Evolutionary conservation across 2,329 filamentous ascomycete species (phyloP), one percentile per base, ranked within the genome.

Genomic region (Exutisphaerella laricina): DNA sequence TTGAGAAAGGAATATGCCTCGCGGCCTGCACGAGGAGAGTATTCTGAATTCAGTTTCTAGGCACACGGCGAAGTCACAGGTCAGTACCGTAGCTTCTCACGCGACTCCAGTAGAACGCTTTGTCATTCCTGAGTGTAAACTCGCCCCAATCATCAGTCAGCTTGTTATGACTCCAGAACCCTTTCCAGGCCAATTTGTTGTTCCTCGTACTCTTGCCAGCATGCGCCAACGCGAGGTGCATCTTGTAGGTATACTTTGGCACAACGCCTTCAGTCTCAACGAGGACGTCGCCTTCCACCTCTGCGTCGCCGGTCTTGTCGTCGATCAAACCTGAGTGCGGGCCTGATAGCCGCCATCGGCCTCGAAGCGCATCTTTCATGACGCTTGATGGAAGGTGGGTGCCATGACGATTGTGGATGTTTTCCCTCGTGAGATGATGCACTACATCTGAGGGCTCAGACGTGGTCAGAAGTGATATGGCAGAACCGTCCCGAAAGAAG

Each of bases 81-180:
- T 43, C 49, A 31, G 39, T 26, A 4, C 58, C 58, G 47, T 57
- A 82, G 30, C 78, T 79, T 58, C 69, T 77, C 4, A 83, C 79
- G 29, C 79, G 62, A 53, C 74, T 75, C 67, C 78, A 83, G 47
- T 78, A 78, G 58, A 75, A 82, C 1, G 76, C 66, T 48, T 72
- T 67, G 62, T 82, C 77, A 56, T 83, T 79, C 59, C 74, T 76
- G 54, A 82, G 57, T 2, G 70, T 70, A 65, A 97, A 97, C 66
- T 86, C 84, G 3, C 75, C 86, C 85, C 86, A 92, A 65, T 96
- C 89, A 62, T 94, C 88, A 5, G 88, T 94, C 58, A 94, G 65
- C 54, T 78, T 77, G 61, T 97, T 94, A 61, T 94, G 90, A 68
- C 83, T 90, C 79, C 87, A 94, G 62, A 89, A 96, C 1, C 85